Base-by-base conservation (phyloP, 139 green algal genomes). In the Yamagishiella unicocca region DNA sequence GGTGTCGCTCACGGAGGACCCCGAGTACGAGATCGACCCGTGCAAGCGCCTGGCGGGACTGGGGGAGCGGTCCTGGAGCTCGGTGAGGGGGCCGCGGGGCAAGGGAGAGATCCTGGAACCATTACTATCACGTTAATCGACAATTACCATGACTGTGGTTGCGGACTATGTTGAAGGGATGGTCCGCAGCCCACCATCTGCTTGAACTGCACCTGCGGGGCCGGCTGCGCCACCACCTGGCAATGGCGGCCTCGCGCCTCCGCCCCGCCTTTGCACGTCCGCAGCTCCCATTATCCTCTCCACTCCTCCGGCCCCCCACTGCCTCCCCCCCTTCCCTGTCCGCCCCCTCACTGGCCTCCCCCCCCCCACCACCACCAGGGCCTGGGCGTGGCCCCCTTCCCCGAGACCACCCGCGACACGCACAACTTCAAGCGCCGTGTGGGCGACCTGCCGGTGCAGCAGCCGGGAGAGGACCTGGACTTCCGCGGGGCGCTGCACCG, bases 21-120 rank as follows among this genome's bases (percentile, higher is more conserved):
- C 98, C 6, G 96, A 99, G 92, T 95, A 95, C 61, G 98, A 99
- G 94, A 98, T 99, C 54, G 95, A 98, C 68, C 98, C 98, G 38
- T 99, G 98, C 95, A 85, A 68, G 61, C 87, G 92, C 35, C 94
- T 99, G 62, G 96, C 96, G 12, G 92, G 89, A 35, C 91, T 99
- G 50, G 98, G 97, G 43, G 90, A 90, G 83, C 64, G 82, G 0
- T 95, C 96, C 1, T 87, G 70, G 70, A 73, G 62, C 17, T 88
- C 94, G 85, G 87, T 91, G 78, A 24, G 85, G 24, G 21, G 50
- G 33, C 27, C 31, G 50, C 5, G 29, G 50, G 43, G 25, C 14
- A 38, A 53, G 24, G 42, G 62, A 22, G n/a, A n/a, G 70, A n/a
- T n/a, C n/a, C n/a, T n/a, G n/a, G n/a, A n/a, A n/a, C n/a, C n/a